A percentile compares a stretch with the other conserved stretches of the same genome.
phyloP scores from a whole-genome alignment of 2,329 filamentous ascomycete species.

The Alternaria triticina region DNA sequence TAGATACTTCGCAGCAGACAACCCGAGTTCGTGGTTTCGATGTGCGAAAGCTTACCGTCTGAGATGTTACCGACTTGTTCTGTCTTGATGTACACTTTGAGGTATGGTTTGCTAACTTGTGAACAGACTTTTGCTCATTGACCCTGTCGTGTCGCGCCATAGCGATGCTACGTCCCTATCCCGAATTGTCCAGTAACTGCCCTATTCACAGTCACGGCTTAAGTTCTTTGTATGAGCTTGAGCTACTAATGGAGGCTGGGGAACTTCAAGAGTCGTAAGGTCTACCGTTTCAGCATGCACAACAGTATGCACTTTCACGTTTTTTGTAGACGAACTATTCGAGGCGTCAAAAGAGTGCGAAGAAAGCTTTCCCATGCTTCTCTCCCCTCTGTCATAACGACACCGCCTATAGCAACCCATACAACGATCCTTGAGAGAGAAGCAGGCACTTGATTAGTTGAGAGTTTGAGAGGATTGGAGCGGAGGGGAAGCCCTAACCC shows the following conservation, averaged over 20 bases:
- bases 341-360: not conserved
- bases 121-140: not conserved
- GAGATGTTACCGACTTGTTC: not conserved
- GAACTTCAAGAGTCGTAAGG: not conserved
- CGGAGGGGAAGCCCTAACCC: not conserved
- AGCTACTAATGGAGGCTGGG: not conserved
- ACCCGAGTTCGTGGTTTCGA: conserved; percentile 5
- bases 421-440: not conserved
- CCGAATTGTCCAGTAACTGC: not conserved
- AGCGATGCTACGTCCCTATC: not conserved
- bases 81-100: not conserved
- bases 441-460: not conserved
- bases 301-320: not conserved
- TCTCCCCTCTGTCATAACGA: not conserved
- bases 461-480: not conserved
- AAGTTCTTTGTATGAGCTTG: not conserved
- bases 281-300: not conserved
- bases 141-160: not conserved
- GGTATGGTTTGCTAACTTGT: not conserved
- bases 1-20: conserved; percentile 16
- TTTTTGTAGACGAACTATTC: not conserved
- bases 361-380: not conserved
- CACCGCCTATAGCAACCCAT: not conserved
- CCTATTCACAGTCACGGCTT: not conserved
- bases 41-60: conserved; percentile 12